Conservation (phyloP, 2,329 filamentous ascomycete species). For the Tolypocladium nubicola region DNA sequence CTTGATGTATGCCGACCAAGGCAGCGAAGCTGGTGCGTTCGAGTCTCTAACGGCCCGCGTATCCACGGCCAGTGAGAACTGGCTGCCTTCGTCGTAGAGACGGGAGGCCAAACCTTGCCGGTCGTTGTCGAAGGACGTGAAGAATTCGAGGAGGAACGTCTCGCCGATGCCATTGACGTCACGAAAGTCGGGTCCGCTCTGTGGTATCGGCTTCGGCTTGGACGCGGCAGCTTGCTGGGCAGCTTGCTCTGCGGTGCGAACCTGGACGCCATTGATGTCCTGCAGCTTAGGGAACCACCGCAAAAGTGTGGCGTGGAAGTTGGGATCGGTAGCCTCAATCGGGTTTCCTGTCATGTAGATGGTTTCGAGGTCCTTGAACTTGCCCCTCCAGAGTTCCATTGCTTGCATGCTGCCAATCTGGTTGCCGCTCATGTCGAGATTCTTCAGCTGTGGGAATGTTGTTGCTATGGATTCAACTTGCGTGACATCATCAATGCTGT, state of each 20-base stretch:
- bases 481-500: constrained; percentile 62
- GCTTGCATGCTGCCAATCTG: constrained; percentile 57
- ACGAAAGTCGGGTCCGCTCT: constrained; percentile 57
- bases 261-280: constrained; percentile 62
- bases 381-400: constrained; percentile 66
- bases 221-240: constrained; percentile 40
- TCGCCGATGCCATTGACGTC: constrained; percentile 68
- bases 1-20: constrained; percentile 68
- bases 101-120: constrained; percentile 49
- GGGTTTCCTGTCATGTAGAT: constrained; percentile 72
- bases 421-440: constrained; percentile 83
- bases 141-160: constrained; percentile 64
- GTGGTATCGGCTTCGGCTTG: constrained; percentile 47
- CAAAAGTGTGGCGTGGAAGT: constrained; percentile 57
- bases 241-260: constrained; percentile 63
- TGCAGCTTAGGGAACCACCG: constrained; percentile 77
- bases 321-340: constrained; percentile 48
- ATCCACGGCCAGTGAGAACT: constrained; percentile 68
- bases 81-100: constrained; percentile 67
- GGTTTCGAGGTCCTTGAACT: constrained; percentile 70
- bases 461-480: constrained; percentile 65
- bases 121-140: constrained; percentile 63
- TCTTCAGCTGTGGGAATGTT: constrained; percentile 76
- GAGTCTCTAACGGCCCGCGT: constrained; percentile 41
- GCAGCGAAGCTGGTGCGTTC: constrained; percentile 30